Percentiles rank a stretch among this genome's conserved stretches.
Conservation (phyloP, 2,329 filamentous ascomycete species). For the Delphinella strobiligena region DNA sequence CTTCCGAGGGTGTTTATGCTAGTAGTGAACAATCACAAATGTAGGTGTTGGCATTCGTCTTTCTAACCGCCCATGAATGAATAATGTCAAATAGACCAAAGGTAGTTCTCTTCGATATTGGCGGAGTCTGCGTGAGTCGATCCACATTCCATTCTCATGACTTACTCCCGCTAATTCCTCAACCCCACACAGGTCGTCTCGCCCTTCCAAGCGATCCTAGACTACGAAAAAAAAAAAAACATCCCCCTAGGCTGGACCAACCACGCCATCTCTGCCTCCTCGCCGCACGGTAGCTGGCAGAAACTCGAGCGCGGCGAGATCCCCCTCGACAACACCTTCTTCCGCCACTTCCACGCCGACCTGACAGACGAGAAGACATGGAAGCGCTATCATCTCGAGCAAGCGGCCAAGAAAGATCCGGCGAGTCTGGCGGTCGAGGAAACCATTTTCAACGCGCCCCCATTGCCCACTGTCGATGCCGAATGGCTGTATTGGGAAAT, state of each 20-base stretch:
- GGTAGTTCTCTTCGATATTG: conserved; percentile 85
- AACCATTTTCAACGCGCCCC: conserved; percentile 32
- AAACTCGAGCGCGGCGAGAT: conserved; percentile 76
- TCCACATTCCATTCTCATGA: neutral
- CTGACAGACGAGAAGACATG: conserved; percentile 56
- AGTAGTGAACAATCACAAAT: too few species aligned
- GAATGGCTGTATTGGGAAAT: conserved; percentile 79
- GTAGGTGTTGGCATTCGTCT: neutral
- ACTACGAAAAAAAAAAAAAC: conserved; percentile 65
- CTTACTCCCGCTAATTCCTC: too few species aligned
- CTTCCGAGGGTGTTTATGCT: too few species aligned
- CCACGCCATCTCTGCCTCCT: conserved; percentile 68
- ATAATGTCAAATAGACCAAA: conserved; percentile 38
- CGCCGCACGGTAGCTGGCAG: conserved; percentile 77
- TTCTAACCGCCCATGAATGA: neutral
- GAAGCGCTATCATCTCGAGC: conserved; percentile 42
- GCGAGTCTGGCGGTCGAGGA: conserved; percentile 15
- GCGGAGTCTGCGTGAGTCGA: conserved; percentile 80
- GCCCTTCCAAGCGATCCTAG: conserved; percentile 83
- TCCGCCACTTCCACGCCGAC: conserved; percentile 61
- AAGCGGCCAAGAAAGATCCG: conserved; percentile 12
- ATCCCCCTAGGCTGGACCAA: conserved; percentile 90
- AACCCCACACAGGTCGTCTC: conserved; percentile 57
- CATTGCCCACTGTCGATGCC: conserved; percentile 61
- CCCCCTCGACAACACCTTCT: conserved; percentile 62